phyloP scores from a whole-genome alignment of 1,284 basidiomycete genomes.

The Rhizoctonia solani region DNA sequence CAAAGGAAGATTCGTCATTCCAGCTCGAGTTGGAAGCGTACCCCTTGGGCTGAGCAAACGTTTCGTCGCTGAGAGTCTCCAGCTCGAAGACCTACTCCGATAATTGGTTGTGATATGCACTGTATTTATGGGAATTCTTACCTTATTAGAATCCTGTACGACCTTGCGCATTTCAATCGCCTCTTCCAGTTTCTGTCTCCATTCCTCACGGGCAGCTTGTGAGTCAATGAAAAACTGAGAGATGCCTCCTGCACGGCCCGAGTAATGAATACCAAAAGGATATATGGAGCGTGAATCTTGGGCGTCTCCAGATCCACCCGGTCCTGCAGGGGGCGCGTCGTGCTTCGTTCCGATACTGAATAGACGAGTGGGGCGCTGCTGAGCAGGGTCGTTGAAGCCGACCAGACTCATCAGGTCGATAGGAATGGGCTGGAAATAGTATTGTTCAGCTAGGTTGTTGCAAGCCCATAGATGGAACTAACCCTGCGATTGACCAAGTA shows the following conservation, averaged over 20 bases:
- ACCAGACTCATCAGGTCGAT: slow-evolving; percentile 81
- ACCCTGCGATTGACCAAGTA: slow-evolving; percentile 81
- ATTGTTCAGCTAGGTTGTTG: background rate
- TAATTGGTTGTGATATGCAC: background rate
- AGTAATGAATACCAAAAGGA: slow-evolving; percentile 84
- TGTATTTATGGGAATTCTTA: slow-evolving; percentile 38
- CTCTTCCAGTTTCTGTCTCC: slow-evolving; percentile 89
- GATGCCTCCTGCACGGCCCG: slow-evolving; percentile 78
- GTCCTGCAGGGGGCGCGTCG: slow-evolving; percentile 36
- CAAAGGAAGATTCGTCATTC: slow-evolving; percentile 73
- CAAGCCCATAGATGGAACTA: slow-evolving; percentile 44
- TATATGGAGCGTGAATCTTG: slow-evolving; percentile 71
- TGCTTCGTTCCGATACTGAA: slow-evolving; percentile 48
- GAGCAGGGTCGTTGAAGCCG: slow-evolving; percentile 76
- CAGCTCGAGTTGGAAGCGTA: slow-evolving; percentile 55
- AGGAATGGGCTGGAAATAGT: slow-evolving; percentile 72
- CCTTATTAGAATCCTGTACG: slow-evolving; percentile 90
- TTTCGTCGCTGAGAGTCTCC: slow-evolving; percentile 81
- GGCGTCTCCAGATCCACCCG: slow-evolving; percentile 38
- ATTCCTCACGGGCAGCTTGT: slow-evolving; percentile 72
- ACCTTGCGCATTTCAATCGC: slow-evolving; percentile 82
- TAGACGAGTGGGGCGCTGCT: slow-evolving; percentile 65
- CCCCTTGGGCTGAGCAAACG: slow-evolving; percentile 73
- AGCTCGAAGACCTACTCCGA: slow-evolving; percentile 69
- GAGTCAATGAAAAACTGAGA: slow-evolving; percentile 88